Conservation (phyloP, 805 yeast species). For the Saccharomyces mikatae region DNA sequence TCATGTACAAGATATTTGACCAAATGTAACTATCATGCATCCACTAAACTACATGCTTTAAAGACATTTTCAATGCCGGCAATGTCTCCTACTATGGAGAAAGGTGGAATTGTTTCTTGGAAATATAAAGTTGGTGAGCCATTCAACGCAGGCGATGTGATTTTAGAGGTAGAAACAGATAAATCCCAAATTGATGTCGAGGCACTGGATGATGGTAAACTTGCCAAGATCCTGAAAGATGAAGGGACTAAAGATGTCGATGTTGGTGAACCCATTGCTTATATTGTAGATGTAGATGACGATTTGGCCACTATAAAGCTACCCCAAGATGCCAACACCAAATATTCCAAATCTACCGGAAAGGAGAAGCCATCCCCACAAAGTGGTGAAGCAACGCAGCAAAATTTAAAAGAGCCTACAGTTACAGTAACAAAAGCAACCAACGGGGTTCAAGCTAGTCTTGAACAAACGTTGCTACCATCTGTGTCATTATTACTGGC, state of each 20-base stretch:
- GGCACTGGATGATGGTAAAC: slow-evolving; percentile 83
- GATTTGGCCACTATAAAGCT: slow-evolving; percentile 56
- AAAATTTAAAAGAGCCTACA: slow-evolving; percentile 4
- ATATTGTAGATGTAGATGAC: slow-evolving; percentile 80
- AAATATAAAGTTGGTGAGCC: slow-evolving; percentile 68
- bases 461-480: slow-evolving; percentile 63
- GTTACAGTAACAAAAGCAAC: slow-evolving; percentile 12
- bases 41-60: slow-evolving; percentile 21
- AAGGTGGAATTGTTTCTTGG: slow-evolving; percentile 90
- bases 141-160: slow-evolving; percentile 74
- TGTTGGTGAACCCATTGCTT: slow-evolving; percentile 88
- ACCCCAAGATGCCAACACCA: slow-evolving; percentile 35
- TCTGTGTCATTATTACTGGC: slow-evolving; percentile 65
- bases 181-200: slow-evolving; percentile 79
- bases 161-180: slow-evolving; percentile 79
- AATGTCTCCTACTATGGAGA: slow-evolving; percentile 97
- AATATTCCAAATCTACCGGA: slow-evolving; percentile 6
- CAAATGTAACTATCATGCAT: slow-evolving; percentile 20
- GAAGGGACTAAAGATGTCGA: slow-evolving; percentile 75
- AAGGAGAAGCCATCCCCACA: slow-evolving; percentile 3
- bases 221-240: slow-evolving; percentile 62
- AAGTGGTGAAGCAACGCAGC: slow-evolving; percentile 9
- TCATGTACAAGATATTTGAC: slow-evolving; percentile 1
- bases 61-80: slow-evolving; percentile 85
- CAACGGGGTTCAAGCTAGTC: slow-evolving; percentile 43